Base-by-base conservation (phyloP, 345 rosid species). In the Lumnitzera racemosa region DNA sequence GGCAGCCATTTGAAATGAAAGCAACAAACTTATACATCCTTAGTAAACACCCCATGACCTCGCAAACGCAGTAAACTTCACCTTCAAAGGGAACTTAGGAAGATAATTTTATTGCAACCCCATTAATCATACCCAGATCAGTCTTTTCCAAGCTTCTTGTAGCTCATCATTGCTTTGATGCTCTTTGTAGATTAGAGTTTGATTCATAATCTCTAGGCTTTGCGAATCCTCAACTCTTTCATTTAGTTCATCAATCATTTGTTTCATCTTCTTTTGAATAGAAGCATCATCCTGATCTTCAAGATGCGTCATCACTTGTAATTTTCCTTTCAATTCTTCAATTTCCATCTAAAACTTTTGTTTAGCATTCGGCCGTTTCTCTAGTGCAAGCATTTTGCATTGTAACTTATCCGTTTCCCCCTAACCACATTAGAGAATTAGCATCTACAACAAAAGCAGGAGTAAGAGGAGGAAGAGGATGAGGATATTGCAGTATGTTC, bases 271-370 rank as follows among this genome's bases (percentile, higher is more conserved):
- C 61, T 78, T 63, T 70, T 87, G 78, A 8, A 85, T 75, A 1
- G 78, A 87, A 49, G 69, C 83, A 68, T 92, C 95, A 74, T 89
- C 85, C 57, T 79, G 76, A 70, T 86, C 84, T 46, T 75, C 94
- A 63, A 92, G 81, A 70, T 83, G 96, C 76, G 81, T 74, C 87
- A 86, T 79, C 72, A 91, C 92, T 67, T 80, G 78, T 25, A 91
- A 47, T 67, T 87, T 85, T 17, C 96, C 95, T 78, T 81, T 89
- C 65, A 89, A 63, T 56, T 89, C 98, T 72, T 80, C 80, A 62
- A 91, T 89, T 64, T 85, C 95, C 92, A 89, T 83, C 67, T 89
- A 81, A 62, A 91, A 57, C 80, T 87, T 83, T 71, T 91, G 95
- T 70, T 87, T 85, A 15, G 71, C 80, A 56, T 87, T 80, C 59